Evolutionary conservation across 257 asterid genomes (phyloP).

Genomic region (Linaria vulgaris): DNA sequence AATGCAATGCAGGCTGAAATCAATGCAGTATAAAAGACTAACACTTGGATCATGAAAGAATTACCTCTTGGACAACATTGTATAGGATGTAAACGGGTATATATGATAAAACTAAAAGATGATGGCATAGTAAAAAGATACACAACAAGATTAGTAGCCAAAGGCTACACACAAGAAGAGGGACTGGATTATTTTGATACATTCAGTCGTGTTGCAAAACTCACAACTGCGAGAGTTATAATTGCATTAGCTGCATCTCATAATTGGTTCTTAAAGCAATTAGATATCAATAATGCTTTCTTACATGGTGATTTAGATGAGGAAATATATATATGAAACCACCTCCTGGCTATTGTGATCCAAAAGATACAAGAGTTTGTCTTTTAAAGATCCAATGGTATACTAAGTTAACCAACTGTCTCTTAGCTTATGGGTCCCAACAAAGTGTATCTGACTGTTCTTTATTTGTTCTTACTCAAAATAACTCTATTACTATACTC

Average conservation of each 20-base stretch:
- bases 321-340: background rate
- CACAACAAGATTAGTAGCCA: background rate
- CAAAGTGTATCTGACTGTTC: too few relatives aligned
- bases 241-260: too few relatives aligned
- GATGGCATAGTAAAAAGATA: background rate
- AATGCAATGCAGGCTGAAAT: too few relatives aligned
- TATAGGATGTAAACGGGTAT: too few relatives aligned
- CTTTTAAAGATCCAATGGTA: background rate
- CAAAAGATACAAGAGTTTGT: background rate
- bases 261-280: too few relatives aligned
- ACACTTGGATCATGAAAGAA: background rate
- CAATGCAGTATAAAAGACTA: background rate
- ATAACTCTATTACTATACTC: background rate
- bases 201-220: background rate
- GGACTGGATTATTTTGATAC: slow-evolving; percentile 12
- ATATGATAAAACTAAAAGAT: background rate
- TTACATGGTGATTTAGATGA: too few relatives aligned
- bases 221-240: background rate
- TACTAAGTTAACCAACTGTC: background rate
- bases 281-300: too few relatives aligned
- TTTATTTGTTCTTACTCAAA: too few relatives aligned
- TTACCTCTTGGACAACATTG: background rate
- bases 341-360: background rate
- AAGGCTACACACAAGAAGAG: background rate
- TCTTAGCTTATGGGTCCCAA: too few relatives aligned